Conservation (phyloP, 495 filamentous ascomycete genomes). For the Aspergillus cristatus region DNA sequence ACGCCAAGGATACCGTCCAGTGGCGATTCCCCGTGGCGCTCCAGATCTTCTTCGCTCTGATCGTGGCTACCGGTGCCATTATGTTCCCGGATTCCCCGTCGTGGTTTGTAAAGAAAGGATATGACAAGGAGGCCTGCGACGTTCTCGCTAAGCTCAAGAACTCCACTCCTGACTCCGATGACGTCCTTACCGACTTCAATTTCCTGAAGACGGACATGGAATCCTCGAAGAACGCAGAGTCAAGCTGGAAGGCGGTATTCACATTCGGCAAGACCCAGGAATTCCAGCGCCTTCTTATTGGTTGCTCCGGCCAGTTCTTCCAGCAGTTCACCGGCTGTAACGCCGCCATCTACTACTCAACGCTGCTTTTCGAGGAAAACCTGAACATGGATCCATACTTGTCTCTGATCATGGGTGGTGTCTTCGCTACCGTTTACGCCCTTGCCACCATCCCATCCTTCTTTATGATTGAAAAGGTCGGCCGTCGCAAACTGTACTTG, state of each 20-base stretch:
- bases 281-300: constrained; percentile 20
- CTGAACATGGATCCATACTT: constrained; percentile 46
- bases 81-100: constrained; percentile 27
- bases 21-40: constrained; percentile 42
- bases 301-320: constrained; percentile 52
- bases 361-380: constrained; percentile 55
- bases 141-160: constrained; percentile 6
- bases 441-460: constrained; percentile 60
- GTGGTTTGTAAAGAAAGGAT: constrained; percentile 6
- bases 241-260: constrained; percentile 12
- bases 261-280: constrained; percentile 14
- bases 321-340: constrained; percentile 63
- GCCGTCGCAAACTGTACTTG: constrained; percentile 56
- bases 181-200: constrained; percentile 8
- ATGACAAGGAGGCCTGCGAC: constrained; percentile 5
- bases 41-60: constrained; percentile 30
- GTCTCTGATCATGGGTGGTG: constrained; percentile 56
- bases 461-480: constrained; percentile 61
- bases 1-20: constrained; percentile 24
- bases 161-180: constrained; percentile 1
- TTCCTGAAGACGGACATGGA: constrained; percentile 9
- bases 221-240: neutral
- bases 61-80: constrained; percentile 18
- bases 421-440: constrained; percentile 65
- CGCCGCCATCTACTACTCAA: constrained; percentile 69